Evolutionary conservation across 495 filamentous ascomycete species (phyloP).

Genomic region (Xylaria scruposa): DNA sequence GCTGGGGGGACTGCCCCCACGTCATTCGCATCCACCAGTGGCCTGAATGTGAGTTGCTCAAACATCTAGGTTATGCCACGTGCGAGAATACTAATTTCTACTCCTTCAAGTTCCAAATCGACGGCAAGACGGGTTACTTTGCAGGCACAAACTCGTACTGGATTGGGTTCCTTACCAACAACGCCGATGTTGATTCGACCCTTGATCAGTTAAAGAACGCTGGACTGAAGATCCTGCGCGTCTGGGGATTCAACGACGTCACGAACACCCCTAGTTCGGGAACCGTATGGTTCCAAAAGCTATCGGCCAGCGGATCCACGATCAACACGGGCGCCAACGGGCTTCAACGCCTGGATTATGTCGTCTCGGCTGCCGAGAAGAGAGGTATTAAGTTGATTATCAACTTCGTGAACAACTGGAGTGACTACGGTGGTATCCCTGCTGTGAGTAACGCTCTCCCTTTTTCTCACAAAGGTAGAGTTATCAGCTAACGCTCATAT

Average conservation of each 20-base stretch:
- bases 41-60: conserved; percentile 9
- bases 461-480: neutral
- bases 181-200: conserved; percentile 68
- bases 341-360: conserved; percentile 70
- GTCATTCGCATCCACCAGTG: conserved; percentile 10
- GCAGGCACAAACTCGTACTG: conserved; percentile 79
- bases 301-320: conserved; percentile 57
- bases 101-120: conserved; percentile 59
- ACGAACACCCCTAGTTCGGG: conserved; percentile 49
- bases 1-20: neutral
- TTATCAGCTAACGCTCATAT: conserved; percentile 13
- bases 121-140: conserved; percentile 66
- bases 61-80: neutral
- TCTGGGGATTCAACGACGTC: conserved; percentile 76
- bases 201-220: conserved; percentile 55
- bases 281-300: conserved; percentile 66
- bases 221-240: conserved; percentile 70
- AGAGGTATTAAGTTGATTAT: conserved; percentile 66
- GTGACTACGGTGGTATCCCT: conserved; percentile 56
- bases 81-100: neutral
- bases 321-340: conserved; percentile 74
- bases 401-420: conserved; percentile 61
- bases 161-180: conserved; percentile 70
- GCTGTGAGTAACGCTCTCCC: conserved; percentile 29
- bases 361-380: conserved; percentile 64